Percentiles rank a stretch among this genome's conserved stretches.
phyloP scores from a whole-genome alignment of 1,139 yeast genomes.

The Lodderomyces parapsilosis region DNA sequence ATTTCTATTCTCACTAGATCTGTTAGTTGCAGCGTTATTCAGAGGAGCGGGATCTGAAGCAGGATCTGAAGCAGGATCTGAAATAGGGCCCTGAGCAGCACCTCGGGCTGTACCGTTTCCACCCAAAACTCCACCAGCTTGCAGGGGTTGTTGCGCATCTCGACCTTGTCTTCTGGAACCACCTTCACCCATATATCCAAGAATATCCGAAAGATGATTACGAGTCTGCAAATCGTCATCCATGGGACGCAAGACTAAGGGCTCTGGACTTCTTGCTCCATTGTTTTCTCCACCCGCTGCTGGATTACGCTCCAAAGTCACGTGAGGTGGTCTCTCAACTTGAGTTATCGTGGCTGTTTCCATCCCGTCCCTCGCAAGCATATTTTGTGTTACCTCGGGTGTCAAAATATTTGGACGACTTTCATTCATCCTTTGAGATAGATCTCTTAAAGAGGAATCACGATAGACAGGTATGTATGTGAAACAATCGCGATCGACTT shows the following conservation, averaged over 20 bases:
- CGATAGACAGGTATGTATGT: constrained; percentile 27
- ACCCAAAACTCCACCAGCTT: background rate
- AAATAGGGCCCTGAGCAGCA: too few species aligned
- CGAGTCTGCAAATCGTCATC: background rate
- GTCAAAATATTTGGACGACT: constrained; percentile 38
- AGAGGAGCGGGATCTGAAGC: background rate
- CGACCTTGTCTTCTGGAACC: background rate
- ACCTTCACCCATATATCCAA: background rate
- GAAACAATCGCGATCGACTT: constrained; percentile 29
- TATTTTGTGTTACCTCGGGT: constrained; percentile 40
- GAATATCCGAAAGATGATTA: background rate
- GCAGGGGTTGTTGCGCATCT: background rate
- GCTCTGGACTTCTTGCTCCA: background rate
- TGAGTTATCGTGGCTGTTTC: constrained; percentile 24
- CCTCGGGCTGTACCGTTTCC: too few species aligned
- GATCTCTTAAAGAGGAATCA: constrained; percentile 26
- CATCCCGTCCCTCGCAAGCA: constrained; percentile 29
- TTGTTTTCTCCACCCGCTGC: background rate
- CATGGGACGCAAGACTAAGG: background rate
- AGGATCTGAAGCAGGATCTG: too few species aligned
- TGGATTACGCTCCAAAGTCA: background rate
- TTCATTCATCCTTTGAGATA: constrained; percentile 34
- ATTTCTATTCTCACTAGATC: background rate
- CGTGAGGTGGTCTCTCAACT: constrained; percentile 11
- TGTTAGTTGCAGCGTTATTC: background rate